Conservation (phyloP, 306 rosid species). For the Alnus rubra region DNA sequence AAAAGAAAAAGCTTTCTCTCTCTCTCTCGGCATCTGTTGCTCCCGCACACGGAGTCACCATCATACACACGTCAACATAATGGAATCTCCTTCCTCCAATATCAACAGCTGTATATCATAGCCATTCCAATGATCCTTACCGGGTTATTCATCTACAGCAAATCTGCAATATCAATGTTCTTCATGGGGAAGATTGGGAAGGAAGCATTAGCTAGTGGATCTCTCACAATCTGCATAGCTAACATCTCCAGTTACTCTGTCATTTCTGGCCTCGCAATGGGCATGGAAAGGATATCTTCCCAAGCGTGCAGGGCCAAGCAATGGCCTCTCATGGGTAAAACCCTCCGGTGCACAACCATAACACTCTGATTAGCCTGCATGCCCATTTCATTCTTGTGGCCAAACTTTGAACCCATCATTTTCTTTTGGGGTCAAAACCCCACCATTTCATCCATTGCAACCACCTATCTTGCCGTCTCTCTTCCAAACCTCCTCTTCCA, state of each 20-base stretch:
- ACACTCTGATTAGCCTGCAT: conserved; percentile 28
- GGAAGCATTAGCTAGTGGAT: conserved; percentile 40
- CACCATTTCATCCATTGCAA: conserved; percentile 32
- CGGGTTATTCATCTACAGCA: conserved; percentile 37
- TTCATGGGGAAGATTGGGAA: conserved; percentile 45
- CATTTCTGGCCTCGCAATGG: conserved; percentile 41
- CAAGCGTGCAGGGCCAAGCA: conserved; percentile 50
- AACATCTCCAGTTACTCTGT: conserved; percentile 50
- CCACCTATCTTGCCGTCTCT: conserved; percentile 36
- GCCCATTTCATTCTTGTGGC: conserved; percentile 43
- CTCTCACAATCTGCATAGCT: conserved; percentile 44
- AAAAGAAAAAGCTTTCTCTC: too few relatives aligned
- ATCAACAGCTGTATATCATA: conserved; percentile 19
- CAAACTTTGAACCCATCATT: conserved; percentile 23
- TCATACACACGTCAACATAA: too few relatives aligned
- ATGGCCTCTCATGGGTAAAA: conserved; percentile 38
- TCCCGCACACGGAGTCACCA: too few relatives aligned
- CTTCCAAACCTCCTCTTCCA: conserved; percentile 42
- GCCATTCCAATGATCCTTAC: conserved; percentile 40
- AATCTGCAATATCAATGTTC: conserved; percentile 43
- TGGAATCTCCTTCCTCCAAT: too few relatives aligned
- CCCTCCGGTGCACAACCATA: conserved; percentile 36
- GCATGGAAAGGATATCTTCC: conserved; percentile 59
- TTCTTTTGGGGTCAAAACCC: conserved; percentile 28
- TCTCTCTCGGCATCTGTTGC: too few relatives aligned